Conservation (phyloP, 345 rosid species). For the rapeseed (Brassica napus) region Da-Ae NC_063449.1:40087501-40088000, state of each 20-base stretch:
- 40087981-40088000: constrained; percentile 65
- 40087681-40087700: constrained; percentile 95
- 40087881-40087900: constrained; percentile 81
- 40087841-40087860: constrained; percentile 46
- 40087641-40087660: constrained; percentile 94
- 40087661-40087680: constrained; percentile 90
- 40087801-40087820: constrained; percentile 60
- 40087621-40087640: constrained; percentile 96
- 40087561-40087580: neutral
- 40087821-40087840: constrained; percentile 92
- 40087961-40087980: neutral
- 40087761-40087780: neutral
- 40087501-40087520: constrained; percentile 82
- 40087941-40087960: neutral
- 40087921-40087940: neutral
- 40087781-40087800: neutral
- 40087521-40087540: constrained; percentile 96
- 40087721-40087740: constrained; percentile 71
- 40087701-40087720: constrained; percentile 93
- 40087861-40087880: constrained; percentile 57
- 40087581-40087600: neutral
- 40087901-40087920: constrained; percentile 55
- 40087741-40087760: neutral
- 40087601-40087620: constrained; percentile 72
- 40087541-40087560: neutral